phyloP scores from a whole-genome alignment of 1,284 basidiomycete species.

The Boletellus sp. region DNA sequence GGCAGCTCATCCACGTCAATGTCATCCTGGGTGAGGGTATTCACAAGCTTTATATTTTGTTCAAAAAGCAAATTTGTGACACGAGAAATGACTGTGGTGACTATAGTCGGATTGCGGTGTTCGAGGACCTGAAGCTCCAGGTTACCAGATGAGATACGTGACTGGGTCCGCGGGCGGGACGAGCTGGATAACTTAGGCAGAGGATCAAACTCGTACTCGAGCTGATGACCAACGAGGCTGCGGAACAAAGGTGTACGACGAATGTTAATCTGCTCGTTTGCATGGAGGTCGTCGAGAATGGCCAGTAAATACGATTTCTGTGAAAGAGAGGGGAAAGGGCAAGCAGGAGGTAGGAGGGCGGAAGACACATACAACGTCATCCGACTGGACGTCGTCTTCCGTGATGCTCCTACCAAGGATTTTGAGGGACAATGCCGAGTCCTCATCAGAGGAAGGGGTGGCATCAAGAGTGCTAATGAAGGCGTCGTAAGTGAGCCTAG shows the following conservation, averaged over 20 bases:
- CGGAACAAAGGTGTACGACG: constrained; percentile 36
- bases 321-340: constrained; percentile 3
- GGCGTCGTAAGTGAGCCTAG: constrained; percentile 34
- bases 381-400: constrained; percentile 39
- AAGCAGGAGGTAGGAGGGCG: not conserved
- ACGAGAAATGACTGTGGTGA: constrained; percentile 46
- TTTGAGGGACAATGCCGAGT: constrained; percentile 18
- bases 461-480: constrained; percentile 39
- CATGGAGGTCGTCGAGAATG: constrained; percentile 36
- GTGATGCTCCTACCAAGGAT: constrained; percentile 35
- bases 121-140: constrained; percentile 38
- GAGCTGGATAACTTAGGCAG: constrained; percentile 12
- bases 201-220: constrained; percentile 20
- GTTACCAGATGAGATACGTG: constrained; percentile 13
- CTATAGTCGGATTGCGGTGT: constrained; percentile 42
- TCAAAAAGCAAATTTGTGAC: constrained; percentile 50
- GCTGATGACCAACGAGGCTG: constrained; percentile 25
- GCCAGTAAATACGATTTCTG: constrained; percentile 40
- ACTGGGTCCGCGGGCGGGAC: constrained; percentile 14
- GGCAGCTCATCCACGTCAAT: constrained; percentile 25
- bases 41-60: constrained; percentile 39
- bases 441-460: constrained; percentile 22
- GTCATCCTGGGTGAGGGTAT: constrained; percentile 24
- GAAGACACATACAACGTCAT: constrained; percentile 40
- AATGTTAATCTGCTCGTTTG: constrained; percentile 29